Percentiles rank a stretch among this genome's conserved stretches.
phyloP scores from a whole-genome alignment of 1,284 basidiomycete species.

The Exobasidium rhododendri region DNA sequence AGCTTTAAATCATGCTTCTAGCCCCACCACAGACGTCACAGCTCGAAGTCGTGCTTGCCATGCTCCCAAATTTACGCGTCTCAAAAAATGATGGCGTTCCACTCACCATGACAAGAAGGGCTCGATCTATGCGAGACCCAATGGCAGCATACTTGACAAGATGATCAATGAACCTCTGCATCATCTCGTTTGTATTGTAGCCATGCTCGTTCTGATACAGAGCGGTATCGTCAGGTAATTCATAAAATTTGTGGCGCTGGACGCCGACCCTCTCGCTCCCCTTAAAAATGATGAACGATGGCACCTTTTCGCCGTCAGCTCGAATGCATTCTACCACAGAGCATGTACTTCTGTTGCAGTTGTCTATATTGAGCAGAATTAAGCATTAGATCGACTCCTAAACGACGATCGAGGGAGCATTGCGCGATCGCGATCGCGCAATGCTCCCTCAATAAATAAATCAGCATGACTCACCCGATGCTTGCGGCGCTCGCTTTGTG shows the following conservation, averaged over 20 bases:
- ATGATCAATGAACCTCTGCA: not conserved
- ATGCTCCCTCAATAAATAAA: not conserved
- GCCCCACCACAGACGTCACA: not conserved
- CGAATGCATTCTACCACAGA: not conserved
- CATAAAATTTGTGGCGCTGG: not conserved
- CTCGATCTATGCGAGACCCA: not conserved
- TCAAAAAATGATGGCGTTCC: not conserved
- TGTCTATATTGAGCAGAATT: not conserved
- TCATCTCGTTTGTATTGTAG: not conserved
- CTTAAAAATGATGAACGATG: not conserved
- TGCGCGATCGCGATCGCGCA: too few relatives aligned
- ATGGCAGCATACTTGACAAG: not conserved
- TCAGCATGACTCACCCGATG: not conserved
- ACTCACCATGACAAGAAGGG: not conserved
- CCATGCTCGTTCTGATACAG: not conserved
- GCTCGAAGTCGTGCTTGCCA: too few relatives aligned
- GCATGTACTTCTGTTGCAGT: not conserved
- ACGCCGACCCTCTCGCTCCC: not conserved
- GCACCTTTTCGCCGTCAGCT: not conserved
- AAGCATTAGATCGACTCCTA: not conserved
- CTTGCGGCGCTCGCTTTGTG: not conserved
- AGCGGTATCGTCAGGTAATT: not conserved
- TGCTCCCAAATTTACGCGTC: too few relatives aligned
- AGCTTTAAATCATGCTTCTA: not conserved
- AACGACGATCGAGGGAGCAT: not conserved